These are phyloP conservation scores for Neurospora crassa DNA, from an alignment of 2,329 filamentous ascomycete genomes.

Conservation along the genomic window DNA sequence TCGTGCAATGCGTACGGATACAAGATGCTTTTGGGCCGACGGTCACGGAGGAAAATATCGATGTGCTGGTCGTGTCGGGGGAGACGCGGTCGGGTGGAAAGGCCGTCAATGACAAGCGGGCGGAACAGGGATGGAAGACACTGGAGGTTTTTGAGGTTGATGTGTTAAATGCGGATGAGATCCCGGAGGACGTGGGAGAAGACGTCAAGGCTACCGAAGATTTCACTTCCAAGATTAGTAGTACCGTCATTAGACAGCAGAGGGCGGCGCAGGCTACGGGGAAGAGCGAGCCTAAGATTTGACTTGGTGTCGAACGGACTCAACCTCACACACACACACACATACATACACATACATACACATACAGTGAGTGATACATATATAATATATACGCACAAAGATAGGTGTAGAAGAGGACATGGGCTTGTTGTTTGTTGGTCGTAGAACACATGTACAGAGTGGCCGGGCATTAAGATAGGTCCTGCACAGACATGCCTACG, in stretches of 20 bases:
- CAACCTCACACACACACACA: background rate
- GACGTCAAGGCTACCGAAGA: slow-evolving; percentile 35
- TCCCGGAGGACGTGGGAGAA: slow-evolving; percentile 39
- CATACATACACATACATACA: no score
- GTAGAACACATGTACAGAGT: background rate
- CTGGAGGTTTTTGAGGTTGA: slow-evolving; percentile 84
- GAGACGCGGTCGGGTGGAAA: slow-evolving; percentile 79
- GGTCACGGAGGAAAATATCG: slow-evolving; percentile 68
- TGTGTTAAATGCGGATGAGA: slow-evolving; percentile 63
- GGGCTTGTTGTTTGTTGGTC: background rate
- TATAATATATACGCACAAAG: background rate
- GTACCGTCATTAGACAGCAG: slow-evolving; percentile 65
- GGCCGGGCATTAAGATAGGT: background rate
- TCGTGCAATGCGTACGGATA: slow-evolving; percentile 73
- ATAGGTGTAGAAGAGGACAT: background rate
- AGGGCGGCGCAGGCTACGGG: slow-evolving; percentile 25
- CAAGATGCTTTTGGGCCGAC: slow-evolving; percentile 86
- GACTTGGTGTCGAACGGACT: background rate
- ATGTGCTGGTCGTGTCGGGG: slow-evolving; percentile 74
- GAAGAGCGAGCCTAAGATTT: slow-evolving; percentile 10
- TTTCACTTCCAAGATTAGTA: slow-evolving; percentile 83
- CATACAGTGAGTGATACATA: no score
- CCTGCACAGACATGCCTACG: background rate
- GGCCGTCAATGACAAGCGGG: slow-evolving; percentile 76
- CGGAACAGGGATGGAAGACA: slow-evolving; percentile 62